Percentiles rank a stretch among this genome's conserved stretches.
These are phyloP conservation scores for Zoysia japonica DNA, from an alignment of 176 grass and related monocot species.

Conservation along the genomic window DNA sequence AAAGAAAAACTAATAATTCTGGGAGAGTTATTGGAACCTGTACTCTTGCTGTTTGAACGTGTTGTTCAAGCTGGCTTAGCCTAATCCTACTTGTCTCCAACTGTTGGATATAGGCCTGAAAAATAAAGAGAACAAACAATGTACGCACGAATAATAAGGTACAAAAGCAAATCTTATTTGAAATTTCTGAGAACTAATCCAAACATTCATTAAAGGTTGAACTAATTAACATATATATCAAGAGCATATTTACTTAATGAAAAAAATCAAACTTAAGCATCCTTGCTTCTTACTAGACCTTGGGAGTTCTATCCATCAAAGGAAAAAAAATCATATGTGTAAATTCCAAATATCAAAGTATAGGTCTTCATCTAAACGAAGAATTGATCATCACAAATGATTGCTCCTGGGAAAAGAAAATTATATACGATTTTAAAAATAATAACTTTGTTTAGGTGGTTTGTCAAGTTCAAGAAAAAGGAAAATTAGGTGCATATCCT, in stretches of 20 bases:
- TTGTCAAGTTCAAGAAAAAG: conserved; percentile 37
- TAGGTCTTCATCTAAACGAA: background rate
- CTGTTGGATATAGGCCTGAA: conserved; percentile 91
- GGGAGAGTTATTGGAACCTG: conserved; percentile 40
- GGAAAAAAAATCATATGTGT: background rate
- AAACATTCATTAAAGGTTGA: background rate
- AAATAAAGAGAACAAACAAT: background rate
- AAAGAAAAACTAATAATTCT: background rate
- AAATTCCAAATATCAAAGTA: background rate
- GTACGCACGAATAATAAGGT: background rate
- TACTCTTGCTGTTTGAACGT: conserved; percentile 66
- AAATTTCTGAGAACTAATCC: background rate
- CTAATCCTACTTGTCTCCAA: conserved; percentile 75
- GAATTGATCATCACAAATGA: background rate
- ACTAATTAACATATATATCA: background rate
- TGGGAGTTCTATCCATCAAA: background rate
- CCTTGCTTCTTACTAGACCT: background rate
- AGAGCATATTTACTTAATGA: background rate
- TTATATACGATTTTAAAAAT: background rate
- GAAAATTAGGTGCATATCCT: conserved; percentile 30
- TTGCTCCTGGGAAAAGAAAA: conserved; percentile 16
- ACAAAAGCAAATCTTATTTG: background rate
- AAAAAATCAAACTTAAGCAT: background rate
- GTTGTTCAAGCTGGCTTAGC: conserved; percentile 71
- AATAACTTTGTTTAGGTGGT: conserved; percentile 39